These are phyloP conservation scores for Volvariella surrecta DNA, from an alignment of 1,284 basidiomycete genomes.

Conservation along the genomic window DNA sequence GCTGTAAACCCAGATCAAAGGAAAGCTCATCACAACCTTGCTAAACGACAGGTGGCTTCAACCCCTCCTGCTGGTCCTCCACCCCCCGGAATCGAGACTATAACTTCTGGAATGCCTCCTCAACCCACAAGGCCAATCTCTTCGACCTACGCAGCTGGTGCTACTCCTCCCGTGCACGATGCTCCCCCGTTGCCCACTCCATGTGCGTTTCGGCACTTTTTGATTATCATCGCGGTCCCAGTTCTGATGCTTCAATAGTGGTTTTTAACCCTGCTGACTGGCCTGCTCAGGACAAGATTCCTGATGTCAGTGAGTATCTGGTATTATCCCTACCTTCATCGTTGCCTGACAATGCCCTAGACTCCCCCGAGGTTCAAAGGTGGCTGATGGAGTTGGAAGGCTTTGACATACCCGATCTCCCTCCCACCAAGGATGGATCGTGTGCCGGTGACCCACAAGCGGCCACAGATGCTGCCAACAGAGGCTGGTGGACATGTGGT, in stretches of 20 bases:
- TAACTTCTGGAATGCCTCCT: conserved; percentile 58
- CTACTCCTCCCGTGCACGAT: conserved; percentile 49
- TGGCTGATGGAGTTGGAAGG: conserved; percentile 79
- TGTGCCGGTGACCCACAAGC: conserved; percentile 52
- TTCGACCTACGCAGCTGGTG: conserved; percentile 49
- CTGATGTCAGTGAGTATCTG: conserved; percentile 50
- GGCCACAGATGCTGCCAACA: conserved; percentile 46
- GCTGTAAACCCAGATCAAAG: conserved; percentile 19
- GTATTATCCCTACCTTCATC: not conserved
- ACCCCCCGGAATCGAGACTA: conserved; percentile 38
- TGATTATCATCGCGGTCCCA: not conserved
- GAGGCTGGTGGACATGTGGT: conserved; percentile 88
- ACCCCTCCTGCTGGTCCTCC: conserved; percentile 17
- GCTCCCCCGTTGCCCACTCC: conserved; percentile 56
- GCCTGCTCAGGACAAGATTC: conserved; percentile 62
- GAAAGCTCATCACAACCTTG: conserved; percentile 8
- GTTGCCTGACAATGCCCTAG: conserved; percentile 20
- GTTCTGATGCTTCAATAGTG: conserved; percentile 27
- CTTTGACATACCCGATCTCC: conserved; percentile 56
- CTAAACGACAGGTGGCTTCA: conserved; percentile 5
- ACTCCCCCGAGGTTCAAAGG: conserved; percentile 50
- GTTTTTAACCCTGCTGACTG: conserved; percentile 43
- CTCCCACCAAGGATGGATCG: conserved; percentile 55
- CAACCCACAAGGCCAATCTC: conserved; percentile 40
- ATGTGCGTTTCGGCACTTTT: conserved; percentile 32